Evolutionary conservation across 2,329 filamentous ascomycete genomes (phyloP), one percentile per base, ranked within the genome.

Genomic region (Apiospora kogelbergensis): DNA sequence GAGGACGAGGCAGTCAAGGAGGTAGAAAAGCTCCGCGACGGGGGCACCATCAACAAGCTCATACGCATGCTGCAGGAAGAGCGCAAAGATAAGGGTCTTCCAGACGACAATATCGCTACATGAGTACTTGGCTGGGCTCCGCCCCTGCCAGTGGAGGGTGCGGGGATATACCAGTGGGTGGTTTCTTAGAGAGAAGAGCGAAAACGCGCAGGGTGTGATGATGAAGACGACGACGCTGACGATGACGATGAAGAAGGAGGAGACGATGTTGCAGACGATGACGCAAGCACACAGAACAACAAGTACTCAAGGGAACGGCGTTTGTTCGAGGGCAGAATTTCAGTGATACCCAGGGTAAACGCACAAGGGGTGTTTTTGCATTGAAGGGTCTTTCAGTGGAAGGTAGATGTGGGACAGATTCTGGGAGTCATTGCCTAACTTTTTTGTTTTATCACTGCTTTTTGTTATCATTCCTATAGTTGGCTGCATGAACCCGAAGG

Each of bases 21-120:
- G 69, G 78, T 81, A 0, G 79, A 81, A 71, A 76, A 74, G 64
- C 74, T 80, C 65, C 79, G 79, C 33, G 76, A 78, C 33, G 77
- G 77, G 1, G 76, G 79, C 7, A 80, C 77, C 24, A 79, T 81
- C 65, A 79, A 81, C 71, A 80, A 79, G 71, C 71, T 81, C 46
- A 80, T 80, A 22, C 76, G 78, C 22, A 74, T 79, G 72, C 69
- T 81, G 33, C 76, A 79, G 64, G 78, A 80, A 42, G 78, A 80
- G 71, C 76, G 78, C 15, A 80, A 80, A 68, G 78, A 80, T 26
- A 77, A 75, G 68, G 76, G 77, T 6, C 48, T 73, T 9, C 73
- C 71, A 13, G 77, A 78, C 48, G 77, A 78, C 53, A 73, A 72
- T 63, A 72, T 74, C 53, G n/a, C 53, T 4, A 60, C 53, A 60